Percentiles rank a stretch among this genome's conserved stretches.
Evolutionary conservation across 2,329 filamentous ascomycete genomes (phyloP).

Genomic region (Tolypocladium paradoxum): DNA sequence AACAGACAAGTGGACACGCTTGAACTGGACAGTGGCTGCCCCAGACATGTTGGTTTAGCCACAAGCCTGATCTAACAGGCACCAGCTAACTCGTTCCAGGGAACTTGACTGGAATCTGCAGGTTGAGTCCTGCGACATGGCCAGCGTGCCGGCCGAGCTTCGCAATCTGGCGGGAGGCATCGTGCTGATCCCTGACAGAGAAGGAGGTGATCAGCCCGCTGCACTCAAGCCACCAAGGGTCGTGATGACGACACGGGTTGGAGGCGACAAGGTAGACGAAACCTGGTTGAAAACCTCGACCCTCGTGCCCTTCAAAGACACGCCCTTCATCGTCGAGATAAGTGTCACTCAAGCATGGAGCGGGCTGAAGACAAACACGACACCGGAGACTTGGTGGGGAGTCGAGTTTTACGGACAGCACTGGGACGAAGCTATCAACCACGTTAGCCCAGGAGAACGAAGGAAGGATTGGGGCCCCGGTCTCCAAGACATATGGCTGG

Average conservation of each 20-base stretch:
- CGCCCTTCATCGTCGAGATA: constrained; percentile 22
- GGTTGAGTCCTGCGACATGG: constrained; percentile 14
- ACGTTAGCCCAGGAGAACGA: constrained; percentile 10
- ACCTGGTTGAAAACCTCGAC: constrained; percentile 16
- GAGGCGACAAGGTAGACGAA: constrained; percentile 3
- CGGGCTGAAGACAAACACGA: constrained; percentile 5
- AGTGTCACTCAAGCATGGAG: constrained; percentile 18
- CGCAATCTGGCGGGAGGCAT: constrained; percentile 11
- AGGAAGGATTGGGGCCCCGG: constrained; percentile 20
- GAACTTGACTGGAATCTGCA: constrained; percentile 23
- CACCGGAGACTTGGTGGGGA: constrained; percentile 16
- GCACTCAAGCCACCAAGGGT: background rate
- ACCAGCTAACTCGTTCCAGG: constrained; percentile 7
- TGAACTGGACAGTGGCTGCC: constrained; percentile 22
- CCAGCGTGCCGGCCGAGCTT: constrained; percentile 9
- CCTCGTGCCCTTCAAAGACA: constrained; percentile 17
- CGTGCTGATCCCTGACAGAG: constrained; percentile 2
- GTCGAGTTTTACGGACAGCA: constrained; percentile 21
- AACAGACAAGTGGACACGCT: constrained; percentile 10
- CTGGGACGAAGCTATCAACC: constrained; percentile 26
- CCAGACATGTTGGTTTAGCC: constrained; percentile 22
- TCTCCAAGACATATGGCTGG: constrained; percentile 21
- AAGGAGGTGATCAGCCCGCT: background rate
- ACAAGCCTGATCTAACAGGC: background rate
- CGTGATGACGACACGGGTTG: background rate